Evolutionary conservation across 2,329 filamentous ascomycete species (phyloP), one percentile per base, ranked within the genome.

Genomic region (Ophiostoma sp.): DNA sequence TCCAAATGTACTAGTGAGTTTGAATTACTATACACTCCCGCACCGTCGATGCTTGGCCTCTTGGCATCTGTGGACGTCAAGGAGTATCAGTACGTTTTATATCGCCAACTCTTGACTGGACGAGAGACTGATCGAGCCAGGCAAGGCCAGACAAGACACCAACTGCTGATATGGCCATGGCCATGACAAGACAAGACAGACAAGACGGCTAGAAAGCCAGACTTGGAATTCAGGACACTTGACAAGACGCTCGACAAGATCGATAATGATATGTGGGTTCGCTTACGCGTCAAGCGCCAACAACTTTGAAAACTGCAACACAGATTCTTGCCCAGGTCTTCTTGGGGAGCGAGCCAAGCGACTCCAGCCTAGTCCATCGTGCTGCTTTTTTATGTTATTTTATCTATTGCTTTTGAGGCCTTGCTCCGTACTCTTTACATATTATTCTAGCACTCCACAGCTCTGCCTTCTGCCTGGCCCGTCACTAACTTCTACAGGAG

Each of bases 271-370:
- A 8, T 57, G 52, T 57, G 52, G 52, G n/a, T 57, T 57, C n/a
- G 52, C 52, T 57, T 57, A 57, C 52, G 52, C 52, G 52, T 57
- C 52, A 13, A 31, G 48, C 48, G 48, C 52, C 52, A 31, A 57
- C 52, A 11, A 57, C 48, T 23, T 20, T 52, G 17, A 52, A n/a
- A 52, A n/a, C 48, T 23, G 20, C 48, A 52, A 23, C 48, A 52
- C 48, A n/a, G 17, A n/a, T n/a, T 52, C 48, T 52, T 52, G 48
- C 6, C 44, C 6, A 31, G 8, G 31, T 20, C 52, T 31, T 11
- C 52, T 57, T 57, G n/a, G 52, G 48, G 10, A 41, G 39, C 39
- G 39, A 13, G 39, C 39, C 39, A 41, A 41, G 39, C 39, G 39
- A 41, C 39, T 41, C 39, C 39, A 41, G 39, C 39, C 39, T 10